phyloP scores from a whole-genome alignment of 495 filamentous ascomycete species.

The Penicillium psychrofluorescens region DNA sequence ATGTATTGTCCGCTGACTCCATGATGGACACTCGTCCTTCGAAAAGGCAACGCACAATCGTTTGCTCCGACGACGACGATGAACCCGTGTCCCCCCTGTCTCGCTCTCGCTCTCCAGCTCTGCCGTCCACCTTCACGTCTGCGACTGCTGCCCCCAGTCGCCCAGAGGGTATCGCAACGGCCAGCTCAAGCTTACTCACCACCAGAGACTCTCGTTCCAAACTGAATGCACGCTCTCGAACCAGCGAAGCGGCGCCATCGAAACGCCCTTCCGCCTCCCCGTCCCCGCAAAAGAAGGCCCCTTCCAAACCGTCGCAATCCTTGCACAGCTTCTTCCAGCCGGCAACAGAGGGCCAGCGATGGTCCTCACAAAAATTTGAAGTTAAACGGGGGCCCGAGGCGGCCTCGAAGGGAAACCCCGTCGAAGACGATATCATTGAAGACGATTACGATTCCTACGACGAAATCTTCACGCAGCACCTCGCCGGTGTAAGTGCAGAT shows the following conservation, averaged over 20 bases:
- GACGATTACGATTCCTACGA: conserved; percentile 46
- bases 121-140: too few species aligned
- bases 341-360: conserved; percentile 23
- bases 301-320: conserved; percentile 7
- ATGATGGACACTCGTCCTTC: conserved; percentile 41
- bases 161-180: background rate
- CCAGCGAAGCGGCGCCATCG: conserved; percentile 2
- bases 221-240: conserved; percentile 1
- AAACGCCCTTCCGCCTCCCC: conserved; percentile 12
- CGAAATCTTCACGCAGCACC: conserved; percentile 28
- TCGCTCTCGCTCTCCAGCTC: too few species aligned
- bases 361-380: conserved; percentile 23
- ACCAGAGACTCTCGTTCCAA: conserved; percentile 8
- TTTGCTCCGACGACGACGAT: background rate
- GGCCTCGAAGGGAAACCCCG: conserved; percentile 3
- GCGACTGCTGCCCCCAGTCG: too few species aligned
- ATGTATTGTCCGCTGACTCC: background rate
- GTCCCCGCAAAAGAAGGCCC: conserved; percentile 5
- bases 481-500: conserved; percentile 1
- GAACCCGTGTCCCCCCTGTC: too few species aligned
- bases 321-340: conserved; percentile 16
- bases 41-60: conserved; percentile 37
- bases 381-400: too few species aligned
- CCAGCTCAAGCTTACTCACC: background rate
- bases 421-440: conserved; percentile 40